Conservation (phyloP, 129 eudicot genomes). For the Gnaphalium uliginosum region DNA sequence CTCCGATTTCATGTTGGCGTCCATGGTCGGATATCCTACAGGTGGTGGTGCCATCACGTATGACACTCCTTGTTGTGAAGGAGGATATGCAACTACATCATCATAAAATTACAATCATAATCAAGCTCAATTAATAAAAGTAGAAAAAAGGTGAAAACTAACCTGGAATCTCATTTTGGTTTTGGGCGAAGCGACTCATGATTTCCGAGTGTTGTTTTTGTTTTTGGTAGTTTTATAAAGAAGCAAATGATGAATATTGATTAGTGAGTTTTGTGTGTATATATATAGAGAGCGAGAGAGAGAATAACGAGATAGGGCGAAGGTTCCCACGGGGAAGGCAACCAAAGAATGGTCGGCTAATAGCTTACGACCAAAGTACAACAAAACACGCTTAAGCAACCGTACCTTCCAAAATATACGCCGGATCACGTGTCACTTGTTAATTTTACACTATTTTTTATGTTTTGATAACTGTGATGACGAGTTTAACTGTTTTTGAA, state of each 20-base stretch:
- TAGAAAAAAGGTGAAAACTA: neutral
- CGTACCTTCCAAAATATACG: neutral
- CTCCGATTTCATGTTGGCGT: constrained; percentile 11
- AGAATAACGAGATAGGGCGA: too few relatives aligned
- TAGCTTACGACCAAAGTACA: constrained; percentile 15
- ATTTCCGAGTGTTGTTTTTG: neutral
- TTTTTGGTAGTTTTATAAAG: neutral
- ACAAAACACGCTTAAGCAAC: constrained; percentile 36
- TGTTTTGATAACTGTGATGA: too few relatives aligned
- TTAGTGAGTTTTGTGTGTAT: constrained; percentile 13
- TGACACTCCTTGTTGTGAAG: constrained; percentile 30
- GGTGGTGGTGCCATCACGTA: constrained; percentile 41
- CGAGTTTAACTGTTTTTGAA: neutral
- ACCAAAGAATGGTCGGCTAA: constrained; percentile 3
- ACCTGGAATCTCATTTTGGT: constrained; percentile 52
- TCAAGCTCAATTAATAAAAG: neutral
- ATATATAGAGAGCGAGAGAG: too few relatives aligned
- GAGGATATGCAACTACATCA: constrained; percentile 47
- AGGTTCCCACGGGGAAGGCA: neutral
- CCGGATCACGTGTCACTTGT: neutral
- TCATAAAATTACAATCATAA: neutral
- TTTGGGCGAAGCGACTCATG: constrained; percentile 43
- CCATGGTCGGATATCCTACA: constrained; percentile 51
- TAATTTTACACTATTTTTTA: too few relatives aligned
- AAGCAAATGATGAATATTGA: constrained; percentile 10